phyloP scores from a whole-genome alignment of 2,329 filamentous ascomycete species.

The Nemania sp. region DNA sequence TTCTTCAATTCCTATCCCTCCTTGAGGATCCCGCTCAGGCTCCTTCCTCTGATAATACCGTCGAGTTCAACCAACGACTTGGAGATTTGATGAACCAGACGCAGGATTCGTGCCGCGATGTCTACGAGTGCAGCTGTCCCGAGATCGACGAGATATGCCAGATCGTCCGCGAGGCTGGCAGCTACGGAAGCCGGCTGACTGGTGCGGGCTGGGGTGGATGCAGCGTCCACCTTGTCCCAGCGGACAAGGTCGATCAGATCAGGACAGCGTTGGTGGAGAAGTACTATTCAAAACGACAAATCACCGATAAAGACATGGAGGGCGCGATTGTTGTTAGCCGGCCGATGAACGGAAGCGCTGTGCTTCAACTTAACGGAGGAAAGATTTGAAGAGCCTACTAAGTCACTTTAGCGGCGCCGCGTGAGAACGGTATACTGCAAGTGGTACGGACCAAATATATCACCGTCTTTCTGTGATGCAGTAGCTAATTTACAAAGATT shows the following conservation, averaged over 20 bases:
- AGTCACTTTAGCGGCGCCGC: neutral
- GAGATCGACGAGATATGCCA: slow-evolving; percentile 89
- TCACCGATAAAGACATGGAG: slow-evolving; percentile 72
- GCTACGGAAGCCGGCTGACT: slow-evolving; percentile 83
- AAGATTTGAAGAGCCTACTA: slow-evolving; percentile 32
- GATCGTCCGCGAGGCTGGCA: slow-evolving; percentile 77
- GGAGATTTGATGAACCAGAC: slow-evolving; percentile 88
- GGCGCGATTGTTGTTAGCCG: slow-evolving; percentile 87
- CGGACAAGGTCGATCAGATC: slow-evolving; percentile 77
- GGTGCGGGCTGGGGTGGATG: slow-evolving; percentile 98
- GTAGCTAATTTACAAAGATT: neutral
- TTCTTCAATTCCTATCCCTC: slow-evolving; percentile 79
- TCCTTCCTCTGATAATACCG: slow-evolving; percentile 56
- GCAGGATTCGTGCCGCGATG: slow-evolving; percentile 81
- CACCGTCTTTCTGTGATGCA: neutral
- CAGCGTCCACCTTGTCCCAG: slow-evolving; percentile 89
- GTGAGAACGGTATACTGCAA: too few species aligned
- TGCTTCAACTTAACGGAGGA: slow-evolving; percentile 47
- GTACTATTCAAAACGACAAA: slow-evolving; percentile 74
- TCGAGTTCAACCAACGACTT: slow-evolving; percentile 67
- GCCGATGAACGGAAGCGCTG: slow-evolving; percentile 74
- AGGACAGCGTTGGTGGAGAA: slow-evolving; percentile 76
- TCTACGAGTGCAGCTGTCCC: slow-evolving; percentile 90
- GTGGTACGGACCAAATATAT: neutral
- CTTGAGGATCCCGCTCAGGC: slow-evolving; percentile 60